Evolutionary conservation across 2,329 filamentous ascomycete genomes (phyloP).

Genomic region (Fusarium coicis): DNA sequence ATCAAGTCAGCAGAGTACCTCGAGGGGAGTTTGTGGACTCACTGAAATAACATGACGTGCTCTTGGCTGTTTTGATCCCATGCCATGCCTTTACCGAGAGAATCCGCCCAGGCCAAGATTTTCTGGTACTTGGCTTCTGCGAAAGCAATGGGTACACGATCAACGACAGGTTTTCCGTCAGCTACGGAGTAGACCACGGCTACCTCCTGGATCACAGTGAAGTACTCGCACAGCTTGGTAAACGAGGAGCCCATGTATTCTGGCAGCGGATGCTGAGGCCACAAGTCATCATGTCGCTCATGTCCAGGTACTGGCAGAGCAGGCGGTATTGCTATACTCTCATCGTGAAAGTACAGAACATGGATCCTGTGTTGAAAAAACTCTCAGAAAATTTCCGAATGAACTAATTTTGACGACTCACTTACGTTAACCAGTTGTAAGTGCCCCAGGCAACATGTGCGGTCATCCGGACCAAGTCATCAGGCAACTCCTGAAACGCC

Average conservation of each 20-base stretch:
- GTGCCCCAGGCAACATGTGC: constrained; percentile 1
- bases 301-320: neutral
- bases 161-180: accelerated
- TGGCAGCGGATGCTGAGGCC: neutral
- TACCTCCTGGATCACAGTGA: neutral
- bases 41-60: neutral
- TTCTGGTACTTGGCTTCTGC: constrained; percentile 8
- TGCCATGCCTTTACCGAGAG: neutral
- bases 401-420: neutral
- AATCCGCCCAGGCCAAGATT: neutral
- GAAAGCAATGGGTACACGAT: neutral
- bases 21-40: neutral
- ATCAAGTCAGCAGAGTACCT: accelerated
- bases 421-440: constrained; percentile 4
- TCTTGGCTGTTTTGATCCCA: neutral
- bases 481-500: neutral
- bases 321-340: neutral
- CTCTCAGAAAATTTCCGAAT: neutral
- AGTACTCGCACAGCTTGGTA: neutral
- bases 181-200: neutral
- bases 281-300: neutral
- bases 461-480: neutral
- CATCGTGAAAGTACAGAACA: neutral
- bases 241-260: neutral
- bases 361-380: neutral